phyloP scores from a whole-genome alignment of 345 rosid species.

The Mangifera indica region DNA sequence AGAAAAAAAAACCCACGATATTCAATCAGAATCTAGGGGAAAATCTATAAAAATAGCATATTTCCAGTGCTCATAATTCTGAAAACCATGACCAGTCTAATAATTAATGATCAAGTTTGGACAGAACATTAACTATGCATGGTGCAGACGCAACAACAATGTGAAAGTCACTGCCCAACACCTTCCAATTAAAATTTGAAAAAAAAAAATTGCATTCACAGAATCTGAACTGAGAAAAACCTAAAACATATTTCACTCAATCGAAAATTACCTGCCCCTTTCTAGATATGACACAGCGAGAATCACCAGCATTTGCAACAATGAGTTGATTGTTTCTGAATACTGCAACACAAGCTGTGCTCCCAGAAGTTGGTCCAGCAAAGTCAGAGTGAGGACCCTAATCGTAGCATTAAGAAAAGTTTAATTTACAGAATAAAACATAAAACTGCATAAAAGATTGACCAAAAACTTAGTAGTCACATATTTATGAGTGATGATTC shows the following conservation, averaged over 20 bases:
- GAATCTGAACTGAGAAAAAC: too few species aligned
- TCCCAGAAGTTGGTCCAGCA: constrained; percentile 83
- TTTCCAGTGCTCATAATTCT: background rate
- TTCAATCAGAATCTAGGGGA: background rate
- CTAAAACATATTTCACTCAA: constrained; percentile 7
- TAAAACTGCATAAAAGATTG: background rate
- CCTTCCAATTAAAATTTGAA: too few species aligned
- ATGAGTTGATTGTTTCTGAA: constrained; percentile 66
- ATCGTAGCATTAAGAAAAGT: constrained; percentile 6
- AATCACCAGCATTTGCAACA: constrained; percentile 96
- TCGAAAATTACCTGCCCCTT: constrained; percentile 73
- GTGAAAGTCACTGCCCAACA: too few species aligned
- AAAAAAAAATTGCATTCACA: too few species aligned
- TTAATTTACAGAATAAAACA: background rate
- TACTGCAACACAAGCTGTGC: constrained; percentile 87
- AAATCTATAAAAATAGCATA: background rate
- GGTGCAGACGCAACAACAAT: background rate
- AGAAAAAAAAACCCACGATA: background rate
- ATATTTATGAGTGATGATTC: too few species aligned
- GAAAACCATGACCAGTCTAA: background rate
- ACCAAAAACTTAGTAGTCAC: background rate
- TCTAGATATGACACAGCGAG: constrained; percentile 90
- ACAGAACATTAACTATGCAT: background rate
- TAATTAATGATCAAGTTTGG: background rate
- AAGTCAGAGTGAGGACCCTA: constrained; percentile 98